phyloP scores from a whole-genome alignment of 2,329 filamentous ascomycete species.

The Monilinia laxa region DNA sequence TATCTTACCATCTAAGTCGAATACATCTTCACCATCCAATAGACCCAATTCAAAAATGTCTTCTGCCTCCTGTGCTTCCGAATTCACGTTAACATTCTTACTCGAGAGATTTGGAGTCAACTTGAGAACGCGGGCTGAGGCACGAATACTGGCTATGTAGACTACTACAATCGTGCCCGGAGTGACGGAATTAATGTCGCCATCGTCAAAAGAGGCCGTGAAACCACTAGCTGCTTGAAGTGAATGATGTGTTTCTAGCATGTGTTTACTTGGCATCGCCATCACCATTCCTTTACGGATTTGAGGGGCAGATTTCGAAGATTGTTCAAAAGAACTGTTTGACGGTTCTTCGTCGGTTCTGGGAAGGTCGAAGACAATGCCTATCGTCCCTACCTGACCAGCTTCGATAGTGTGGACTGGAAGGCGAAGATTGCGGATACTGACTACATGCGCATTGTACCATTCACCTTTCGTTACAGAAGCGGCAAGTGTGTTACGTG shows the following conservation, averaged over 20 bases:
- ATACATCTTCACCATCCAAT: conserved; percentile 45
- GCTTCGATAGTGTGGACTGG: conserved; percentile 73
- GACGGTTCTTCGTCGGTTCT: conserved; percentile 38
- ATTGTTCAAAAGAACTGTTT: conserved; percentile 38
- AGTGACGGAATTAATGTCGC: conserved; percentile 61
- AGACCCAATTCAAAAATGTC: conserved; percentile 61
- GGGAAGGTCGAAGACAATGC: conserved; percentile 61
- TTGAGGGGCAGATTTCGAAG: conserved; percentile 43
- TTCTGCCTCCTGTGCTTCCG: conserved; percentile 38
- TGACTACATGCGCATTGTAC: conserved; percentile 77
- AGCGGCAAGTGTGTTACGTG: conserved; percentile 53
- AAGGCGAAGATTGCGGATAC: conserved; percentile 82
- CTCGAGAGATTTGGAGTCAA: conserved; percentile 39
- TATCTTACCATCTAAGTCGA: conserved; percentile 41
- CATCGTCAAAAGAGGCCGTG: conserved; percentile 67
- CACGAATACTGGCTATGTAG: conserved; percentile 84
- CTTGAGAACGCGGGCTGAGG: conserved; percentile 71
- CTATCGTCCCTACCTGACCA: conserved; percentile 88
- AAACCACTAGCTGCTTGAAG: conserved; percentile 67
- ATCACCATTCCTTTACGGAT: conserved; percentile 83
- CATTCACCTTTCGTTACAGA: conserved; percentile 65
- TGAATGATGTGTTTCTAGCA: conserved; percentile 55
- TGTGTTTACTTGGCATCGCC: conserved; percentile 59
- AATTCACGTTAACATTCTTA: conserved; percentile 32
- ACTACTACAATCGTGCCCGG: conserved; percentile 72